phyloP scores from a whole-genome alignment of 2,329 filamentous ascomycete species.

The Colletotrichum chrysophilum region DNA sequence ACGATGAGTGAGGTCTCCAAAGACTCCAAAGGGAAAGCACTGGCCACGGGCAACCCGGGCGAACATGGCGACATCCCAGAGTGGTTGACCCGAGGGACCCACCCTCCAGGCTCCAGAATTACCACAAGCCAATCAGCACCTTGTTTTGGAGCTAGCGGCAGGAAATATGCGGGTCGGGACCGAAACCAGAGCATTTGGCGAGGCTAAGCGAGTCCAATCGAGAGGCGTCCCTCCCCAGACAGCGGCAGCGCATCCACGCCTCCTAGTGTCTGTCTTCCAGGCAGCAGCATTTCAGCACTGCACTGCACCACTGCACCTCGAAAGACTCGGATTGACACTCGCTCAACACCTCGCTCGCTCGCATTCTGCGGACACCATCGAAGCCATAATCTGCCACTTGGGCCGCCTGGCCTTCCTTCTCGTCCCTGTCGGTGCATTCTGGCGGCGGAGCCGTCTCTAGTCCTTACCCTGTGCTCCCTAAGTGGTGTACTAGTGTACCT shows the following conservation, averaged over 20 bases:
- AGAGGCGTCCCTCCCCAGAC: neutral
- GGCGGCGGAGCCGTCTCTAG: neutral
- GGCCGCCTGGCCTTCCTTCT: neutral
- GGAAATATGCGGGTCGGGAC: neutral
- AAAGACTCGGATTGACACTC: neutral
- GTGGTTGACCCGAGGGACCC: neutral
- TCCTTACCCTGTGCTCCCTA: neutral
- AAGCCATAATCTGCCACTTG: neutral
- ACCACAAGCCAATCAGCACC: neutral
- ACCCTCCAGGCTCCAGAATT: constrained; percentile 17
- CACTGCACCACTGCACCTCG: neutral
- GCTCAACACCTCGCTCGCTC: neutral
- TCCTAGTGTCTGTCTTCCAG: neutral
- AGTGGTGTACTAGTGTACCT: no score
- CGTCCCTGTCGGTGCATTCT: neutral
- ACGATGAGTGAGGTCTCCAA: neutral
- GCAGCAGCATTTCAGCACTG: constrained; percentile 17
- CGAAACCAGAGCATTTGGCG: neutral
- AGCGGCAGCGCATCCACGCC: neutral
- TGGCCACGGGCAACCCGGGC: neutral
- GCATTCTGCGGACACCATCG: neutral
- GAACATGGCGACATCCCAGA: neutral
- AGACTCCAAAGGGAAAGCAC: neutral
- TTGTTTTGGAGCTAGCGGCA: neutral
- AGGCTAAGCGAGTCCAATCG: neutral